Evolutionary conservation across 176 grass and related monocot genomes (phyloP), one percentile per base, ranked within the genome.

Genomic region (Phoenix dactylifera): DNA sequence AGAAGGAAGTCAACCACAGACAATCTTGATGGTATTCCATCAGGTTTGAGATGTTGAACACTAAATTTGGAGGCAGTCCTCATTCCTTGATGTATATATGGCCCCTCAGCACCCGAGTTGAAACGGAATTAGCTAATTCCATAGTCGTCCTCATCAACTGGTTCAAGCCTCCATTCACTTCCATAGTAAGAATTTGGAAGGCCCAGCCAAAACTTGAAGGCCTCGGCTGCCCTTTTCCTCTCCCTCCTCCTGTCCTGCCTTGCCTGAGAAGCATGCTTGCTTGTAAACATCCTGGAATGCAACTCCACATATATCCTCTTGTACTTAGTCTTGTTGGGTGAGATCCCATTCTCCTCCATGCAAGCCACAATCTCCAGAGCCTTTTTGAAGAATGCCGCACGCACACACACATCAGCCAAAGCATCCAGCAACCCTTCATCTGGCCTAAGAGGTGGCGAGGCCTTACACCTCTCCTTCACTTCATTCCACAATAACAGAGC

Each of bases 141-240:
- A 1, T 61, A 51, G 4, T 77, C 28, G 5, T 62, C 62, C 28
- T 51, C 71, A 22, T 26, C 48, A 24, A 64, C 15, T 0, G 76
- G 80, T 55, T 89, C 86, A 49, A 79, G n/a, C 50, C 65, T 76
- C 91, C 91, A 96, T 24, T 90, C 87, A 51, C 65, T 70, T 62
- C 78, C 83, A 29, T 96, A 96, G 79, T 96, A 96, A 0, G 78
- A 82, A 75, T 96, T 96, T 1, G 86, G 86, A 25, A 96, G 79
- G 19, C 92, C 92, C 18, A 96, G 83, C 86, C 92, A 96, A 74
- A 96, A 96, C 66, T 96, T 96, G 70, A 96, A 96, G 0, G 92
- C 92, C 80, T 96, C 92, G 0, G 87, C 92, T 0, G 92, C 86
- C 26, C 87, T 75, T 68, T 82, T 86, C 28, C 92, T 65, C 58